Conservation (phyloP, 176 grass and related monocot genomes). For the Tillandsia leiboldiana region DNA sequence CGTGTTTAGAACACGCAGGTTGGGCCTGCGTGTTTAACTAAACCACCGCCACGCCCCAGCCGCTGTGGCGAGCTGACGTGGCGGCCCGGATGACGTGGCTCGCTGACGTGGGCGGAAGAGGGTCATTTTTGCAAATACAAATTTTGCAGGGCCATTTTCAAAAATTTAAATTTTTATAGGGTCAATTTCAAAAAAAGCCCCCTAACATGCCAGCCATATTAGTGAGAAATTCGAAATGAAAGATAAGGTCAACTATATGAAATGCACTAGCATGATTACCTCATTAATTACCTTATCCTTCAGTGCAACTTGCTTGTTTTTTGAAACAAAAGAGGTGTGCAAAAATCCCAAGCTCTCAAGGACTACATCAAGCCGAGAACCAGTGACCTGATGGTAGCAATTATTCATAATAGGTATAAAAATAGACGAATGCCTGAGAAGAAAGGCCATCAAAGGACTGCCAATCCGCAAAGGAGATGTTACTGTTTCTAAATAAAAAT, state of each 20-base stretch:
- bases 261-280: constrained; percentile 6
- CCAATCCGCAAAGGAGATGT: constrained; percentile 7
- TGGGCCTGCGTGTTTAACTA: too few species aligned
- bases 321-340: not conserved
- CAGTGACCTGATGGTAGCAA: constrained; percentile 8
- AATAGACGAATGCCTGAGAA: constrained; percentile 16
- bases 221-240: not conserved
- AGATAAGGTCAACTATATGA: not conserved
- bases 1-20: too few species aligned
- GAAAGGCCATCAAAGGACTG: constrained; percentile 4
- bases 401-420: constrained; percentile 8
- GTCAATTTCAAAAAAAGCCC: too few species aligned
- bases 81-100: too few species aligned
- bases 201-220: too few species aligned
- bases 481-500: not conserved
- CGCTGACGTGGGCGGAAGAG: too few species aligned
- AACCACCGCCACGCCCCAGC: too few species aligned
- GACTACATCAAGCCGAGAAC: not conserved
- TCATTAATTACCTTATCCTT: not conserved
- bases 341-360: not conserved
- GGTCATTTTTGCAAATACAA: too few species aligned
- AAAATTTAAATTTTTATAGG: too few species aligned
- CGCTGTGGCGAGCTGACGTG: too few species aligned
- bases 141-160: too few species aligned
- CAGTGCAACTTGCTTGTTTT: not conserved